Percentiles rank a stretch among this genome's conserved stretches.
Evolutionary conservation across 139 green algal species (phyloP).

Genomic region (Coccomyxa sp.): DNA sequence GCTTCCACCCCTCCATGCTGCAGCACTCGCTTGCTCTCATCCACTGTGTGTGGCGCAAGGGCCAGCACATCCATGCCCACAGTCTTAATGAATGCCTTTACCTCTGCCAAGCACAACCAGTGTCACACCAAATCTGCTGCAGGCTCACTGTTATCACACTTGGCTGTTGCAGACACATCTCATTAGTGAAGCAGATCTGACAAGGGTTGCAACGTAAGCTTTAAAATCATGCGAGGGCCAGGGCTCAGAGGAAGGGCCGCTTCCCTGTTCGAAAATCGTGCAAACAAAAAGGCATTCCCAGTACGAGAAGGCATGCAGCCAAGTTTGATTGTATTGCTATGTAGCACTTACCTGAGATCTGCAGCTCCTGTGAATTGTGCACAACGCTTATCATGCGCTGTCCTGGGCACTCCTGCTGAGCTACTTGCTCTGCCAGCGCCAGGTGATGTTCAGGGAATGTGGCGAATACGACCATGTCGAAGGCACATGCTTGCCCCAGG

Average conservation of each 20-base stretch:
- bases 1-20: background rate
- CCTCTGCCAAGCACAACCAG: background rate
- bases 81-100: background rate
- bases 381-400: background rate
- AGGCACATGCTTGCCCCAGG: background rate
- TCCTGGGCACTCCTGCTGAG: background rate
- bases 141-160: background rate
- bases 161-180: background rate
- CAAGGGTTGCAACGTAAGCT: background rate
- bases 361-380: background rate
- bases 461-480: background rate
- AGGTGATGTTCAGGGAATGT: slow-evolving; percentile 5
- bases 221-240: too few relatives aligned
- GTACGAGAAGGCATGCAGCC: too few relatives aligned
- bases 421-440: background rate
- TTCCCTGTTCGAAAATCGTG: too few relatives aligned
- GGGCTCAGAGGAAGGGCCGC: too few relatives aligned
- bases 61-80: background rate
- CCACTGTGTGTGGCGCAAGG: background rate
- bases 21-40: background rate
- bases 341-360: background rate
- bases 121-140: background rate
- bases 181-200: background rate
- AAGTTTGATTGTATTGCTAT: too few relatives aligned
- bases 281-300: too few relatives aligned